phyloP scores from a whole-genome alignment of 106 monocot genomes.

The Amphibolis antarctica region DNA sequence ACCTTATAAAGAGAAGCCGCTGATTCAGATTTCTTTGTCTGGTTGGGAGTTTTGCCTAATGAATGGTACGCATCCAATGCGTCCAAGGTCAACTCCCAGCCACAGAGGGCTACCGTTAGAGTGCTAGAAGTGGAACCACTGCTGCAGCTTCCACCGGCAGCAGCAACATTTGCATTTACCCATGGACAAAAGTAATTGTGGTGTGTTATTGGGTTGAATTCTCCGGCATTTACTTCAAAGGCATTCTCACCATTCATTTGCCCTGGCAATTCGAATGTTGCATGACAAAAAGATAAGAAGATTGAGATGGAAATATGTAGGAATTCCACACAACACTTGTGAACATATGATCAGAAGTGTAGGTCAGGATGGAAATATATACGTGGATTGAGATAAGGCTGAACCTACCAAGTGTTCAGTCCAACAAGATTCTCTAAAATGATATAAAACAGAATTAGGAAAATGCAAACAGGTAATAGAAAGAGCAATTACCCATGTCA shows the following conservation, averaged over 20 bases:
- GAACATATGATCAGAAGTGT: too few species aligned
- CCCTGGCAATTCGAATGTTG: slow-evolving; percentile 8
- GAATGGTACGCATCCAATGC: slow-evolving; percentile 68
- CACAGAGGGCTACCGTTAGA: slow-evolving; percentile 35
- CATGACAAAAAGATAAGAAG: too few species aligned
- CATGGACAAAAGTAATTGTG: slow-evolving; percentile 79
- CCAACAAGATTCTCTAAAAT: neutral
- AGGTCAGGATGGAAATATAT: too few species aligned
- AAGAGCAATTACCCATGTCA: slow-evolving; percentile 34
- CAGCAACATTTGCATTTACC: slow-evolving; percentile 90
- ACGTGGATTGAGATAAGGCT: too few species aligned
- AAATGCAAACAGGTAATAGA: neutral
- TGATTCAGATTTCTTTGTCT: slow-evolving; percentile 73
- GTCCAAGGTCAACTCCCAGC: slow-evolving; percentile 92
- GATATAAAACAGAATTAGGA: neutral
- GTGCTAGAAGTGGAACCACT: slow-evolving; percentile 35
- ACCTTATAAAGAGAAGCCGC: slow-evolving; percentile 97
- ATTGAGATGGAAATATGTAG: too few species aligned
- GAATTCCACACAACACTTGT: too few species aligned
- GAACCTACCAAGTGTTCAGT: neutral
- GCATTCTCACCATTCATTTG: slow-evolving; percentile 71
- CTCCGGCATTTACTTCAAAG: slow-evolving; percentile 36
- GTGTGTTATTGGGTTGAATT: slow-evolving; percentile 70
- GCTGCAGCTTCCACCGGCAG: slow-evolving; percentile 48
- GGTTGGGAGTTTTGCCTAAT: slow-evolving; percentile 61